Base-by-base conservation (phyloP, 1,284 basidiomycete genomes). In the Paramarasmius palmivorus region DNA sequence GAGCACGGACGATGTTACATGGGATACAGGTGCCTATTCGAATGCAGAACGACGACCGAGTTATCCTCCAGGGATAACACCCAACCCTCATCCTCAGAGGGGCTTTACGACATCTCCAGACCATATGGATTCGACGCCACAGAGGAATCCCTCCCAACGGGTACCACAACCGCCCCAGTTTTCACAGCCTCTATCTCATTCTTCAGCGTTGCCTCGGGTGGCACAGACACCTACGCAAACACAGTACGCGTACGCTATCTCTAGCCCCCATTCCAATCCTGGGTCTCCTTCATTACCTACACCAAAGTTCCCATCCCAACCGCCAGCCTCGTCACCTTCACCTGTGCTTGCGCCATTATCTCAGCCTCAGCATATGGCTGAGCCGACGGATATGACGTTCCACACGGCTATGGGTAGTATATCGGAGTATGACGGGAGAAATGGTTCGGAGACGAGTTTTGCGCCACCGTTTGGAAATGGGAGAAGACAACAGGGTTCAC, bases 1-100 rank as follows among this genome's bases (percentile, higher is more conserved):
- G 52, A 68, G 66, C 49, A 59, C 61, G 10, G 68, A 68, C 37
- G 63, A 64, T 4, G 65, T 66, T 19, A 62, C 58, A n/a, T 70
- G 65, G 64, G 68, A 67, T 44, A 62, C 58, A 51, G 38, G 44
- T 9, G 40, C 48, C 54, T 37, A 51, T n/a, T 4, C 40, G 4
- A 19, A 20, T 22, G 40, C 35, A 44, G 29, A 42, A 35, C 36
- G 32, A 20, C 26, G 9, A 38, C 47, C 48, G 19, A 48, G 15
- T 37, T 22, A 40, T 35, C 56, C 53, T 23, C 52, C 56, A 17
- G 53, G 50, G 1, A 50, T 54, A 19, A 22, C 32, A 22, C 26
- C 44, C 2, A 10, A 14, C 22, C 25, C 32, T 29, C 29, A 25
- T 22, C 35, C 46, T 17, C 34, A 34, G 3, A 38, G 17, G 40